These are phyloP conservation scores for Yamadazyma aaseri DNA, from an alignment of 1,139 yeast species.

Conservation along the genomic window DNA sequence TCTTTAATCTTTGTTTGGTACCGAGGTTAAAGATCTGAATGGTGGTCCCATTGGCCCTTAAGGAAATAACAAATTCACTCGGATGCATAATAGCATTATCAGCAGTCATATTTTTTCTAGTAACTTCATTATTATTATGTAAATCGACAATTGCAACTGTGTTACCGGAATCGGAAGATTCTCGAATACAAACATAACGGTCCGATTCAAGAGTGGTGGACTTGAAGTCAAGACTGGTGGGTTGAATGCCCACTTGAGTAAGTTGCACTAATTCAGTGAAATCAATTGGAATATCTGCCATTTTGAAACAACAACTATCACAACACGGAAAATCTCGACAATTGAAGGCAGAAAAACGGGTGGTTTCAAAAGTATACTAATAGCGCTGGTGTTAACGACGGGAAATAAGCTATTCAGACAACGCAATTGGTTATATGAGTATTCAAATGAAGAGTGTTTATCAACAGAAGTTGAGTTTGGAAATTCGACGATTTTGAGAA, in stretches of 20 bases:
- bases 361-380: too few relatives aligned
- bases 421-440: too few relatives aligned
- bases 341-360: too few relatives aligned
- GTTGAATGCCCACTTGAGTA: slow-evolving; percentile 79
- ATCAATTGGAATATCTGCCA: slow-evolving; percentile 82
- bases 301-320: too few relatives aligned
- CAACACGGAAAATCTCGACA: too few relatives aligned
- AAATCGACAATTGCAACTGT: slow-evolving; percentile 91
- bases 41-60: slow-evolving; percentile 95
- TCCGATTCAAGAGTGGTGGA: slow-evolving; percentile 94
- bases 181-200: slow-evolving; percentile 85
- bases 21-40: slow-evolving; percentile 91
- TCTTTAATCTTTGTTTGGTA: slow-evolving; percentile 84
- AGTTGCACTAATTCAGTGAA: slow-evolving; percentile 92
- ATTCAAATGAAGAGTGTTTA: too few relatives aligned
- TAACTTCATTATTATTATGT: slow-evolving; percentile 67
- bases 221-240: slow-evolving; percentile 83
- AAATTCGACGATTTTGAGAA: slow-evolving; percentile 3
- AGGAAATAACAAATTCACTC: slow-evolving; percentile 77
- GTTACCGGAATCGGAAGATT: slow-evolving; percentile 70
- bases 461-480: too few relatives aligned
- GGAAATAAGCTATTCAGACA: too few relatives aligned
- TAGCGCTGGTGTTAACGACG: too few relatives aligned
- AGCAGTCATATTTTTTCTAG: slow-evolving; percentile 92
- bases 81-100: slow-evolving; percentile 99